Evolutionary conservation across 148 eudicot species (phyloP).

Genomic region (Hydrangea macrophylla): DNA sequence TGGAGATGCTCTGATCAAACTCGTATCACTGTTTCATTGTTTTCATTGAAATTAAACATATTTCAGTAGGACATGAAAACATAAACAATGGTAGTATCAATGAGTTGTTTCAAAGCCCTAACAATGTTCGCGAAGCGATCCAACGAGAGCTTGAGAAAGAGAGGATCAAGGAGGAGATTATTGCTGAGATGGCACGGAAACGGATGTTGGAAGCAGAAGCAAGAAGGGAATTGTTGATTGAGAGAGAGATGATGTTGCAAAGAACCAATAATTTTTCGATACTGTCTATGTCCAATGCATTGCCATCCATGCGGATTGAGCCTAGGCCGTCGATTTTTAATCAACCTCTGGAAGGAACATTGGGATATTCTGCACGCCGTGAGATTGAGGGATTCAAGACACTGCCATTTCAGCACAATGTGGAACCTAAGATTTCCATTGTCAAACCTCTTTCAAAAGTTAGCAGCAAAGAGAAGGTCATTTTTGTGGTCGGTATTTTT

Average conservation of each 20-base stretch:
- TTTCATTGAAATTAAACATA: no score
- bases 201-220: conserved; percentile 58
- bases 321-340: conserved; percentile 18
- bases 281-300: neutral
- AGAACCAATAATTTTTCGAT: neutral
- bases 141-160: conserved; percentile 59
- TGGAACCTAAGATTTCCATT: conserved; percentile 16
- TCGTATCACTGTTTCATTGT: no score
- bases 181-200: conserved; percentile 40
- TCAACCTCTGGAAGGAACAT: conserved; percentile 14
- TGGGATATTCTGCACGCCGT: neutral
- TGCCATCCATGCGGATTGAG: conserved; percentile 15
- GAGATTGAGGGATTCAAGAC: conserved; percentile 13
- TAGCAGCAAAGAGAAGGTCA: conserved; percentile 30
- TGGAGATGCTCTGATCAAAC: no score
- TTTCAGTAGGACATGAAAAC: conserved; percentile 18
- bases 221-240: conserved; percentile 58
- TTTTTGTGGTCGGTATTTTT: conserved; percentile 46
- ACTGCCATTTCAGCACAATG: conserved; percentile 30
- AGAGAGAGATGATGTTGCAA: conserved; percentile 41
- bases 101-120: conserved; percentile 5
- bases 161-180: conserved; percentile 50
- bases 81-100: neutral
- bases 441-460: conserved; percentile 18
- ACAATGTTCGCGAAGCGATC: conserved; percentile 18